Evolutionary conservation across 106 monocot species (phyloP), one percentile per base, ranked within the genome.

Genomic region (Apostasia shenzhenica): DNA sequence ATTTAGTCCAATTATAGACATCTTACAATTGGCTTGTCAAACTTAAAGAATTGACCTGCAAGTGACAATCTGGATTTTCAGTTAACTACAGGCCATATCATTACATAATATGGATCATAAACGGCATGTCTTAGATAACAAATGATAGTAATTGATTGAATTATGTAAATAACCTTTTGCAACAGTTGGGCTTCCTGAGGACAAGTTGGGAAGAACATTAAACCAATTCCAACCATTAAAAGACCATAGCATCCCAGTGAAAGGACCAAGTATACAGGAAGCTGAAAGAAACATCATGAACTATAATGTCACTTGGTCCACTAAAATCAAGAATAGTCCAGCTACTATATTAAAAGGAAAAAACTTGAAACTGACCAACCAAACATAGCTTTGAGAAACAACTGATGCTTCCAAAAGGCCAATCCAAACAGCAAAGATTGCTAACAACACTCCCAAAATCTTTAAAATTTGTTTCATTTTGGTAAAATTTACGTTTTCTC

Each of bases 151-250:
- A 5, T 50, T 8, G 4, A 50, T 50, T 4, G 6, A 50, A 50
- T 8, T 50, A 50, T 50, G 4, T 8, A 14, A 14, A 14, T 13
- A 47, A 92, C 97, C 92, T 92, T 86, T 74, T 90, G 89, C 42
- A 92, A 72, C 11, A 99, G 75, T 1, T 77, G 63, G 71, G 92
- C 89, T 90, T 99, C 92, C 51, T 87, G 77, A 74, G 92, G 97
- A 68, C 97, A 99, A 44, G 87, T 99, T 56, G 92, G 97, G 61
- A 99, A 99, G 45, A 81, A 50, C 79, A 92, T 99, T 72, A 92
- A 83, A 51, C 97, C 97, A 80, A 87, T 64, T 68, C 97, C 92
- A 73, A 99, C 97, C 97, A 99, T 86, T 41, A 99, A 76, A 82
- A 99, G 81, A 52, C 97, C 97, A 77, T 99, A 99, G 63, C 97